These are phyloP conservation scores for Carex littledalei DNA, from an alignment of 176 grass and related monocot species.

Conservation along the genomic window DNA sequence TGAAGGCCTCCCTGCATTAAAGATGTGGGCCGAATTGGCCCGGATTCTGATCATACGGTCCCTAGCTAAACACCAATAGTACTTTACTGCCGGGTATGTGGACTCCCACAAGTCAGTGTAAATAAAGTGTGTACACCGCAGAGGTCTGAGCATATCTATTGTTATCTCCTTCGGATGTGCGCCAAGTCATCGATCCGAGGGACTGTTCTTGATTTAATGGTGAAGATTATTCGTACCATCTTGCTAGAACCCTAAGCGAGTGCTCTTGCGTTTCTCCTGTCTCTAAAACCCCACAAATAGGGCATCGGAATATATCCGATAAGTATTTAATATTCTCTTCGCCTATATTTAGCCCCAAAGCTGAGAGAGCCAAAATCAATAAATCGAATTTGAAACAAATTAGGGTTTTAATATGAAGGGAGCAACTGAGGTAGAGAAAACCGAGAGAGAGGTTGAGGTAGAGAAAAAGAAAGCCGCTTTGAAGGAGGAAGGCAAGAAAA, in stretches of 20 bases:
- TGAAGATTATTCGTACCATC: background rate
- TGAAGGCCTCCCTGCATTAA: too few species aligned
- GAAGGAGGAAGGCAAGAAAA: constrained; percentile 5
- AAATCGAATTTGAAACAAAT: background rate
- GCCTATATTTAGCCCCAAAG: constrained; percentile 10
- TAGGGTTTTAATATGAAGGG: constrained; percentile 20
- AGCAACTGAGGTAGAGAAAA: background rate
- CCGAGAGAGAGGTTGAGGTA: constrained; percentile 6
- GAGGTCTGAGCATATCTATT: background rate
- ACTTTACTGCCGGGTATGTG: too few species aligned
- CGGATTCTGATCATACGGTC: too few species aligned
- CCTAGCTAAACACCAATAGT: too few species aligned
- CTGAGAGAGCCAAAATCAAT: background rate
- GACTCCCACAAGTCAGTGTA: background rate
- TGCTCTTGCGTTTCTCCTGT: background rate
- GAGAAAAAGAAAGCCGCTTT: constrained; percentile 23
- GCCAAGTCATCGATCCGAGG: constrained; percentile 11
- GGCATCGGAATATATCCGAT: background rate
- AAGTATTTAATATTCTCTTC: background rate
- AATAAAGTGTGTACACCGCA: background rate
- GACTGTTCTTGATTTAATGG: constrained; percentile 12
- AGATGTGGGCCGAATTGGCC: too few species aligned
- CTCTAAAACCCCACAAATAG: background rate
- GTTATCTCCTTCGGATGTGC: background rate
- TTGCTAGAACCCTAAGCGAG: background rate